Base-by-base conservation (phyloP, 805 yeast genomes). In the Candida koratica region DNA sequence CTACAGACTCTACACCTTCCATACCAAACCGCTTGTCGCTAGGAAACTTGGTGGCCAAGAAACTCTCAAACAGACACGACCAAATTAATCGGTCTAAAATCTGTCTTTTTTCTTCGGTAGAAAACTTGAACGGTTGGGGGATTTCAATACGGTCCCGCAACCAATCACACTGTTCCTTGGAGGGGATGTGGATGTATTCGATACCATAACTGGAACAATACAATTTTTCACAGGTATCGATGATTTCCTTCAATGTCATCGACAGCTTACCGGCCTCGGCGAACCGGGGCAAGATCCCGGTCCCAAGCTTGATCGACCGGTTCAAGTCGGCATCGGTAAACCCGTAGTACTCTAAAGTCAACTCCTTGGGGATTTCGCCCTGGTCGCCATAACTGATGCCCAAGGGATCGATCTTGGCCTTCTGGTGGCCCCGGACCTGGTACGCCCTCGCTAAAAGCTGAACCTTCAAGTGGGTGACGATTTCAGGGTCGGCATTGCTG, bases 21-120 rank as follows among this genome's bases (percentile, higher is more conserved):
- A 93, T 73, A 64, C 98, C 98, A 57, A 93, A 93, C 69, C 99
- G 84, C 72, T 93, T 93, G 62, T 89, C 97, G 67, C 88, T 90
- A 46, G 99, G 97, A 76, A 87, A 93, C 69, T 93, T 93, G 40
- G 96, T 81, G 32, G 96, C 78, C 55, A 93, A 69, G 76, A 93
- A 93, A 41, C 83, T 68, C 71, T 93, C 99, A 56, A 93, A 93
- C 34, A 88, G 81, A 44, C 95, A 80, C 34, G 97, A 77, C 99
- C 99, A 93, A 63, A 90, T 86, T 56, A 93, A 69, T 60, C 99
- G 81, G 66, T 93, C 99, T 54, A 93, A 73, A 51, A 93, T 93
- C 64, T 93, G 95, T 69, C 96, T 80, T 73, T 90, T 93, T 69
- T 90, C 85, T 61, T 93, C 97, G 27, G 77, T 67, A 36, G 84